Evolutionary conservation across 148 eudicot species (phyloP), one percentile per base, ranked within the genome.

Genomic region (Silene conica): DNA sequence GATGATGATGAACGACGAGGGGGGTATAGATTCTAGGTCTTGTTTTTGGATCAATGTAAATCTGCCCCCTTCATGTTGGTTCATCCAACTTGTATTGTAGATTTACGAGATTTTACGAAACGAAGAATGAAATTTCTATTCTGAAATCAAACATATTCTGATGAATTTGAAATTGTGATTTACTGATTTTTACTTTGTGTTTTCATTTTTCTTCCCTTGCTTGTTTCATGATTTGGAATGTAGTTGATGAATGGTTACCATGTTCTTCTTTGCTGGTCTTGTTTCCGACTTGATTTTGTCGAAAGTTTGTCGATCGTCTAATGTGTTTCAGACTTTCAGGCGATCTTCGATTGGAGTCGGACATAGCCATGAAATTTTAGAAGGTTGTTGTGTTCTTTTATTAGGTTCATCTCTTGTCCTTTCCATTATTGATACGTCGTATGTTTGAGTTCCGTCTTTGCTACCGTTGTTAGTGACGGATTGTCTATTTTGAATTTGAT

Each of bases 71-170:
- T 48, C 19, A 15, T 68, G 20, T 55, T 64, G 75, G 46, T 67
- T 67, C 68, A 28, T 55, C 61, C 26, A 73, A 76, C 71, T 28
- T 78, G 73, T 78, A 78, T 59, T 78, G 67, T 72, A 72, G 80
- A 73, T 70, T 28, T 48, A 67, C 50, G 21, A 14, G 80, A 73
- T 70, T 28, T 28, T 48, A 67, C 50, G 21, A 14, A 10, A 31
- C n/a, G 65, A 58, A 66, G 70, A 59, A 19, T 19, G 64, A 69
- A 73, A 73, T 23, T 78, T 59, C 52, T 43, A 61, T 58, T 67
- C 22, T 56, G 73, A 67, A 66, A 78, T 78, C n/a, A 59, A 19
- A 19, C 13, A 21, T 59, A 59, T 59, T 59, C 4, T 10, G 14
- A 21, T 20, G 23, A 20, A 21, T 21, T 22, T 19, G 22, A 59